Evolutionary conservation across 176 grass and related monocot genomes (phyloP).

Genomic region (Ampelocalamus luodianensis): DNA sequence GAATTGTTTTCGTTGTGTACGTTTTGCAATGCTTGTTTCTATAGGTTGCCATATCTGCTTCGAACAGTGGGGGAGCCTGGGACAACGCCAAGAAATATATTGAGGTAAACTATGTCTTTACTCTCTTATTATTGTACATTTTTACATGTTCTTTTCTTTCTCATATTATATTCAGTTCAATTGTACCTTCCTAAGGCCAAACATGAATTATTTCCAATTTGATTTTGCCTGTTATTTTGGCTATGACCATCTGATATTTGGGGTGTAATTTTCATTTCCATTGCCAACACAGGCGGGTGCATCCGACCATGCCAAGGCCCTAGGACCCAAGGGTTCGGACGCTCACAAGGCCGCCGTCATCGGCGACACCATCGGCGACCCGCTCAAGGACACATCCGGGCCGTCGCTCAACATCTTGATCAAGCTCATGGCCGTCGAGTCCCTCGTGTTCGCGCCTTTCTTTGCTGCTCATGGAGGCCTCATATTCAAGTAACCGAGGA

Average conservation of each 20-base stretch:
- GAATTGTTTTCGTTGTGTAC: too few relatives aligned
- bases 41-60: conserved; percentile 68
- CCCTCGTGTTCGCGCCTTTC: conserved; percentile 65
- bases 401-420: conserved; percentile 62
- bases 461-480: conserved; percentile 65
- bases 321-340: conserved; percentile 56
- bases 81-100: conserved; percentile 93
- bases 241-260: too few relatives aligned
- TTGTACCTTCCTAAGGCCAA: too few relatives aligned
- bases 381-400: conserved; percentile 60
- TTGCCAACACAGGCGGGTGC: conserved; percentile 57
- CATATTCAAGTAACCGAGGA: conserved; percentile 52
- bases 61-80: conserved; percentile 86
- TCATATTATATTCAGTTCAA: too few relatives aligned
- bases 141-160: too few relatives aligned
- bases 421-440: conserved; percentile 62
- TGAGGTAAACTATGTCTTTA: conserved; percentile 47
- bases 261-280: neutral
- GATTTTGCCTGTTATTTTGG: too few relatives aligned
- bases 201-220: too few relatives aligned
- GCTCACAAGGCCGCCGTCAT: conserved; percentile 64
- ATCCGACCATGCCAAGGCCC: conserved; percentile 68
- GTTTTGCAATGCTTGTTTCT: too few relatives aligned
- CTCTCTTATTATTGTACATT: too few relatives aligned
- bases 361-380: conserved; percentile 60